Evolutionary conservation across 2,329 filamentous ascomycete species (phyloP), one percentile per base, ranked within the genome.

Genomic region (Knoxdaviesia capensis): DNA sequence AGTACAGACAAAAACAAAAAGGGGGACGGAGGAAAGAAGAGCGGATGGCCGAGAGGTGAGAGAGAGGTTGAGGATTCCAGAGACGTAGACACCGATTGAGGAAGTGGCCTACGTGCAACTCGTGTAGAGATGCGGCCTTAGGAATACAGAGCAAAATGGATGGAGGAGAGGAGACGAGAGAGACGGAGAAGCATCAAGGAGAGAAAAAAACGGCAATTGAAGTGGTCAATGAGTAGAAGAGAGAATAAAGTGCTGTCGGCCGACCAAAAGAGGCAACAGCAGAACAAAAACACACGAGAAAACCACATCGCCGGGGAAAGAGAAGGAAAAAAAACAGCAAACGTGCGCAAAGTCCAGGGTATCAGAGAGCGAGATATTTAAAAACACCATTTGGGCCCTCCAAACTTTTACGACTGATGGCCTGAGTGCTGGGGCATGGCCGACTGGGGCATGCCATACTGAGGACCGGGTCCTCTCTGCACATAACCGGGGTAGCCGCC

Each of bases 371-470:
- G 55, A 54, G 51, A 50, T 39, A 36, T 34, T 10, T 9, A 51
- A 50, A 51, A 51, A 46, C 44, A 45, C 38, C 38, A 47, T 48
- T 51, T 44, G 44, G 43, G 40, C 36, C 40, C 40, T 32, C 32
- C 46, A 48, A 47, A 49, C 49, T 45, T 53, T 65, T 66, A 85
- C 61, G 80, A 77, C 62, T 83, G 80, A 59, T 87, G 82, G 50
- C 82, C 80, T 53, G 82, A 78, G 62, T 84, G 83, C 53, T 85
- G 80, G 44, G 81, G 79, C 71, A 90, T 83, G 52, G 81, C 76
- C 48, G 72, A 69, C 56, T 82, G 78, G 42, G 80, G 71, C 76
- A 92, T 84, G 41, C 74, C 76, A 53, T 86, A 87, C 53, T 79
- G 80, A 53, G 74, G 76, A 49, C 71, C 70, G 54, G 73, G 73